phyloP scores from a whole-genome alignment of 768 basidiomycete genomes.

The Amanita rimosa region DNA sequence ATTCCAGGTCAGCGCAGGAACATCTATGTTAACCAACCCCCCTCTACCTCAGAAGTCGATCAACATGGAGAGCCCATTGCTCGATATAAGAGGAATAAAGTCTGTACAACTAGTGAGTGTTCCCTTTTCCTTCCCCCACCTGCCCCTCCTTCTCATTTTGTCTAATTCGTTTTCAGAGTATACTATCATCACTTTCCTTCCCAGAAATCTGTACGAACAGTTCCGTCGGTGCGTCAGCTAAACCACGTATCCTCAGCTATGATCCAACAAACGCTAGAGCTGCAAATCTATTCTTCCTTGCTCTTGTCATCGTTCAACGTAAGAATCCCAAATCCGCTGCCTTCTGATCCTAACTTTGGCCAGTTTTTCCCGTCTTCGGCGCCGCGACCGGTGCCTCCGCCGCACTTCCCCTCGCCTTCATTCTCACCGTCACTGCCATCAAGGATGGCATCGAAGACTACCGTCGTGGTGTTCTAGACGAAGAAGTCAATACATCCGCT shows the following conservation, averaged over 20 bases:
- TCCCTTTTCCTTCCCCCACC: slow-evolving; percentile 1
- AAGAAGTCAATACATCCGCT: slow-evolving; percentile 91
- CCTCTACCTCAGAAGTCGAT: slow-evolving; percentile 56
- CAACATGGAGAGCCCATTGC: slow-evolving; percentile 63
- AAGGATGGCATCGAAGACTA: slow-evolving; percentile 97
- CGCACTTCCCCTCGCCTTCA: slow-evolving; percentile 79
- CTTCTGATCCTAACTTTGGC: background rate
- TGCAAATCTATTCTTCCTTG: slow-evolving; percentile 89
- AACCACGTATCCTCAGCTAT: background rate
- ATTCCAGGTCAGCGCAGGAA: slow-evolving; percentile 52
- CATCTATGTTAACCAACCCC: slow-evolving; percentile 69
- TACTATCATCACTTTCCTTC: slow-evolving; percentile 81
- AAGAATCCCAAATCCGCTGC: slow-evolving; percentile 10
- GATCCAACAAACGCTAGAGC: slow-evolving; percentile 32
- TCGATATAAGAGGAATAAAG: slow-evolving; percentile 87
- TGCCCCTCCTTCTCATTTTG: background rate
- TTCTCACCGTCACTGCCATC: slow-evolving; percentile 79
- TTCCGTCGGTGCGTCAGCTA: slow-evolving; percentile 61
- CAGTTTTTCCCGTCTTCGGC: slow-evolving; percentile 87
- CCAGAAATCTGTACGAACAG: slow-evolving; percentile 92
- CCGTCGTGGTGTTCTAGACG: slow-evolving; percentile 77
- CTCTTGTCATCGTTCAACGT: slow-evolving; percentile 75
- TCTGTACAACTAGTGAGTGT: slow-evolving; percentile 80
- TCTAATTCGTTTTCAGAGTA: slow-evolving; percentile 47
- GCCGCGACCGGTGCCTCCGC: slow-evolving; percentile 75